phyloP scores from a whole-genome alignment of 225 moss, liverwort and hornwort species.

The Lunularia cruciata region DNA sequence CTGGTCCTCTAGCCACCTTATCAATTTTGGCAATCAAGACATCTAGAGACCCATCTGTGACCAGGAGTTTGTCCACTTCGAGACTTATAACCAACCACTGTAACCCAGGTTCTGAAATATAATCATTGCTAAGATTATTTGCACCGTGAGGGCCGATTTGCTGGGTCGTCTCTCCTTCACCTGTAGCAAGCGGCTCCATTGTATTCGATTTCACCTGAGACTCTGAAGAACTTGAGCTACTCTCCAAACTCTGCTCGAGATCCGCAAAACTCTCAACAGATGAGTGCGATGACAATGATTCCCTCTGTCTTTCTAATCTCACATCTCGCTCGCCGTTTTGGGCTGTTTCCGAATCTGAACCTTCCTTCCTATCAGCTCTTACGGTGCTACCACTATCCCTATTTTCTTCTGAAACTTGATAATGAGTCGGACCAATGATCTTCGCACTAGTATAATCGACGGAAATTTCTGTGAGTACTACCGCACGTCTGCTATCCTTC shows the following conservation, averaged over 20 bases:
- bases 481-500: not conserved
- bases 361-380: not conserved
- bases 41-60: conserved; percentile 76
- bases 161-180: conserved; percentile 8
- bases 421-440: conserved; percentile 18
- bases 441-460: conserved; percentile 26
- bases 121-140: not conserved
- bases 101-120: conserved; percentile 1
- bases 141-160: conserved; percentile 21
- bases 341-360: not conserved
- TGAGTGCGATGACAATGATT: conserved; percentile 1
- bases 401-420: conserved; percentile 5
- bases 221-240: not conserved
- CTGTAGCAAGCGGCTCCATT: not conserved
- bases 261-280: conserved; percentile 15
- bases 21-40: conserved; percentile 66
- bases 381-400: not conserved
- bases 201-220: not conserved
- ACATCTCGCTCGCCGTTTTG: not conserved
- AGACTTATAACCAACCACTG: conserved; percentile 51
- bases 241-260: conserved; percentile 6
- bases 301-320: not conserved
- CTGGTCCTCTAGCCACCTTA: conserved; percentile 65
- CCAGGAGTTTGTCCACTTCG: conserved; percentile 65
- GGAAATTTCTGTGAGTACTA: conserved; percentile 33